Evolutionary conservation across 1,284 basidiomycete genomes (phyloP).

Genomic region (Cronartium quercuum): DNA sequence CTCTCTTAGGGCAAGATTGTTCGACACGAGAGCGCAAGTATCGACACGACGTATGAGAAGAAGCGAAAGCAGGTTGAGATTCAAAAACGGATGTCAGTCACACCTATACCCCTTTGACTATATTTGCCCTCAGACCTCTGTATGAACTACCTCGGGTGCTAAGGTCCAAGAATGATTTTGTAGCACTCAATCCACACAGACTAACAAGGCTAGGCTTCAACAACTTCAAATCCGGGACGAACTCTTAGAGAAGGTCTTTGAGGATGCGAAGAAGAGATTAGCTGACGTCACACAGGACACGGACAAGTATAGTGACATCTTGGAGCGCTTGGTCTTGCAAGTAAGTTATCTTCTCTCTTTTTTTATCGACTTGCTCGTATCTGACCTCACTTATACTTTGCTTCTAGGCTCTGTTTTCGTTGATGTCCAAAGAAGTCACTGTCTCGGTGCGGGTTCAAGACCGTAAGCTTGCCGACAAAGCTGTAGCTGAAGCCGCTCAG

Average conservation of each 20-base stretch:
- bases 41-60: slow-evolving; percentile 87
- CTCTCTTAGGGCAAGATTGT: slow-evolving; percentile 76
- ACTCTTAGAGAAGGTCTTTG: slow-evolving; percentile 81
- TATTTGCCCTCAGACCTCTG: too few species aligned
- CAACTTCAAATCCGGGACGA: slow-evolving; percentile 88
- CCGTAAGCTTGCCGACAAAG: slow-evolving; percentile 56
- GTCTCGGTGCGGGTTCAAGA: slow-evolving; percentile 64
- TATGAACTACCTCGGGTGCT: too few species aligned
- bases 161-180: too few species aligned
- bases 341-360: not conserved
- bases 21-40: slow-evolving; percentile 82
- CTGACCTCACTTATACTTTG: not conserved
- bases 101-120: too few species aligned
- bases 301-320: slow-evolving; percentile 1
- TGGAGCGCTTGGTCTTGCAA: slow-evolving; percentile 21
- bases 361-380: not conserved
- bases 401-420: slow-evolving; percentile 55
- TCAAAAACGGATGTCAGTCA: slow-evolving; percentile 84
- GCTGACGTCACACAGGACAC: slow-evolving; percentile 54
- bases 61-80: slow-evolving; percentile 85
- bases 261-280: slow-evolving; percentile 61
- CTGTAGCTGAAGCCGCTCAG: slow-evolving; percentile 60
- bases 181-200: slow-evolving; percentile 90
- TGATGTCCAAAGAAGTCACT: slow-evolving; percentile 65
- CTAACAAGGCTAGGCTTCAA: slow-evolving; percentile 88